Base-by-base conservation (phyloP, 176 grass and related monocot genomes). In the Musa schizocarpa region DNA sequence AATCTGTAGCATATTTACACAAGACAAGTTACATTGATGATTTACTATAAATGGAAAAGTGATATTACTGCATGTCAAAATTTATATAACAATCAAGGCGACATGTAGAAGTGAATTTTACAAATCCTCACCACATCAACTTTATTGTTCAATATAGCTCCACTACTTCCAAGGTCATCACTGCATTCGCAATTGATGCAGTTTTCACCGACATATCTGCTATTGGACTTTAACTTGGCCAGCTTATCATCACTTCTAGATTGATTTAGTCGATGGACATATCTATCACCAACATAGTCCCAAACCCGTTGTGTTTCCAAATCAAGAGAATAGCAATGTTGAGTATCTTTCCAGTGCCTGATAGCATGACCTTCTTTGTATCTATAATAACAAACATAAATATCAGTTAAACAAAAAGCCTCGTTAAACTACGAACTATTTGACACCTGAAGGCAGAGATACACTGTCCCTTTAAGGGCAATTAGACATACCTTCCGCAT, bases 311-410 rank as follows among this genome's bases (percentile, higher is more conserved):
- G 95, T 20, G 95, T 89, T 87, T 98, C 95, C 71, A 93, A 78
- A 75, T 98, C 90, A 3, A 98, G 83, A 3, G 90, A 98, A 83
- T 98, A 98, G 69, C 86, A 93, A 74, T 98, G 95, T n/a, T 93
- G 88, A 63, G 88, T 93, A 69, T 87, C 80, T 82, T 98, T 98
- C 90, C 90, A 98, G 50, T 98, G 95, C 55, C 83, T 86, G 54
- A 91, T 85, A n/a, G 90, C 91, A 80, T 99, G 95, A 34, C 95
- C 95, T 89, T 93, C 88, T 91, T 94, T 80, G 59, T 99, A 99
- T 82, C 95, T 99, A 51, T 43, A 52, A 53, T 52, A 43, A 26
- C 29, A 58, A 14, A 59, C 7, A 34, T 34, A 57, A 14, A 19
- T 27, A 8, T 14, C 19, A 52, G 8, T 48, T 22, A 21, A 51